Base-by-base conservation (phyloP, 202 grass and related monocot species). In the Elaeis oleifera region DNA sequence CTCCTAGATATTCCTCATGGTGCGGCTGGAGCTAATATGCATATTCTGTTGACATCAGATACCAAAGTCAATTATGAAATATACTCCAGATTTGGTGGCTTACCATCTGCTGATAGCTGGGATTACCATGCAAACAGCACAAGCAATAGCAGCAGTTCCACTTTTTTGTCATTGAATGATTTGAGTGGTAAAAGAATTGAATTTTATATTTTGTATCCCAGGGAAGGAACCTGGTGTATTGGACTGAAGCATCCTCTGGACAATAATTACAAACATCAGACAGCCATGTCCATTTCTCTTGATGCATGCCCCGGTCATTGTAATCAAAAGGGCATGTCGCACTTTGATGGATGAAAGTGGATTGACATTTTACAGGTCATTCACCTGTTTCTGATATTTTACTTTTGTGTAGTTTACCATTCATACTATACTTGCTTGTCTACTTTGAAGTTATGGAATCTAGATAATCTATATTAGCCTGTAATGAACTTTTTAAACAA, bases 341-440 rank as follows among this genome's bases (percentile, higher is more conserved):
- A 79, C 68, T 65, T 85, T 81, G 44, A 62, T 91, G 48, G 88
- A 97, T 79, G 92, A 97, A 83, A 97, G 84, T 26, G 92, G 88
- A n/a, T 54, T 97, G 58, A 84, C 92, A n/a, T 91, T 97, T 71
- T 91, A 97, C 65, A 91, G 92, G 92, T 97, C 60, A 74, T 4
- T 22, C n/a, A n/a, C 31, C 56, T 20, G 24, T 69, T 77, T 61
- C 65, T 48, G 50, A 67, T 61, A 23, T 53, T 79, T 7, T 26
- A 44, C 28, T 56, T 0, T 65, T 58, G 69, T 4, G 31, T 64
- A 25, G 23, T 19, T 7, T 20, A 59, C 20, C 16, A 21, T 20
- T 18, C 7, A 25, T 58, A 59, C 26, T 64, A 19, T 67, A 32
- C 67, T 17, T 28, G 63, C 58, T 51, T 63, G 11, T 73, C 32